These are phyloP conservation scores for Emergomyces pasteurianus DNA, from an alignment of 2,329 filamentous ascomycete genomes.

Conservation along the genomic window DNA sequence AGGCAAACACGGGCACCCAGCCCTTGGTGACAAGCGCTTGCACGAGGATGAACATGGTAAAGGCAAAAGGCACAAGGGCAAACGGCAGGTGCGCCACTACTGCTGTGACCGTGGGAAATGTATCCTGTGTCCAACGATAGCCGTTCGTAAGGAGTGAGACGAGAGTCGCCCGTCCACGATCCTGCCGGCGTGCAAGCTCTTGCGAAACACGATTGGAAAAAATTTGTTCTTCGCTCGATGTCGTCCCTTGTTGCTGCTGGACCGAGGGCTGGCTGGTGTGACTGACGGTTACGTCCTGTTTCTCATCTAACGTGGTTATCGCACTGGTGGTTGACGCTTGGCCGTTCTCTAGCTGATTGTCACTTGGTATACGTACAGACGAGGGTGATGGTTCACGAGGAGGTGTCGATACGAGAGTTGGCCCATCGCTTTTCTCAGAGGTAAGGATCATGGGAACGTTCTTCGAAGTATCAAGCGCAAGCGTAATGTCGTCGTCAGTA, in stretches of 20 bases:
- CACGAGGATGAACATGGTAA: conserved; percentile 64
- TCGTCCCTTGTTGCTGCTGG: conserved; percentile 3
- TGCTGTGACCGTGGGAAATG: conserved; percentile 56
- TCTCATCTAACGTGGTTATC: conserved; percentile 10
- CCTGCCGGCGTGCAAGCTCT: conserved; percentile 1
- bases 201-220: conserved; percentile 5
- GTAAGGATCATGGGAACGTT: neutral
- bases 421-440: conserved; percentile 3
- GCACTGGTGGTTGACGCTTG: conserved; percentile 7
- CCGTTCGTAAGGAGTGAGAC: conserved; percentile 36
- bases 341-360: conserved; percentile 4
- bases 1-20: conserved; percentile 61
- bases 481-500: conserved; percentile 6
- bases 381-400: conserved; percentile 8
- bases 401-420: neutral
- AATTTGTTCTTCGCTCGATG: conserved; percentile 10
- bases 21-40: conserved; percentile 62
- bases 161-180: conserved; percentile 36
- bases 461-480: conserved; percentile 1
- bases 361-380: conserved; percentile 9
- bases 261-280: neutral
- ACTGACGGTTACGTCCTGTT: conserved; percentile 4
- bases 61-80: conserved; percentile 57
- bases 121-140: conserved; percentile 53
- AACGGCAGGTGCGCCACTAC: conserved; percentile 56